These are phyloP conservation scores for Fusarium oligoseptatum DNA, from an alignment of 2,329 filamentous ascomycete genomes.

Conservation along the genomic window DNA sequence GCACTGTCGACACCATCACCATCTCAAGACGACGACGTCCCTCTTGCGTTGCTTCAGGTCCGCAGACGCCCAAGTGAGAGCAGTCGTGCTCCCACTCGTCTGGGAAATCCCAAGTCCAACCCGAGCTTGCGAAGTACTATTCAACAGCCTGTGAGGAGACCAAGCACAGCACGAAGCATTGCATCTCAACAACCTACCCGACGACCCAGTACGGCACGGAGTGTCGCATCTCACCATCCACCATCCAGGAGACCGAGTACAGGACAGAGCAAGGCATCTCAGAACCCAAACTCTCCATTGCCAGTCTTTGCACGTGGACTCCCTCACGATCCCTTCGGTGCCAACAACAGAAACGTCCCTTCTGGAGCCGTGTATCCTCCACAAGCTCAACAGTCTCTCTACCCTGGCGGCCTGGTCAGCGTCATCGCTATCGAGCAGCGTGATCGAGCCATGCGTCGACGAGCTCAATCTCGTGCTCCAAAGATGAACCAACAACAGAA, in stretches of 20 bases:
- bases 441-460: slow-evolving; percentile 30
- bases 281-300: slow-evolving; percentile 15
- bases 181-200: slow-evolving; percentile 18
- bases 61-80: not conserved
- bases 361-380: not conserved
- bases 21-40: slow-evolving; percentile 32
- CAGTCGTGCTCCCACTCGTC: slow-evolving; percentile 3
- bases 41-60: slow-evolving; percentile 29
- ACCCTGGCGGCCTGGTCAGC: slow-evolving; percentile 25
- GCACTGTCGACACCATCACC: slow-evolving; percentile 8
- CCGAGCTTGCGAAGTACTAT: slow-evolving; percentile 28
- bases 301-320: slow-evolving; percentile 30
- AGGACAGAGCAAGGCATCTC: not conserved
- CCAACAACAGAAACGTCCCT: not conserved
- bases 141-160: not conserved
- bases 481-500: not conserved
- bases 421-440: slow-evolving; percentile 34
- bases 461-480: slow-evolving; percentile 10
- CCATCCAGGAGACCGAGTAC: not conserved
- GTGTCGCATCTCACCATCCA: not conserved
- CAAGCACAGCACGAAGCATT: not conserved
- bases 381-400: slow-evolving; percentile 19
- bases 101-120: slow-evolving; percentile 28
- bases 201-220: slow-evolving; percentile 35
- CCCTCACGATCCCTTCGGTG: slow-evolving; percentile 35